Evolutionary conservation across 2,329 filamentous ascomycete species (phyloP).

Genomic region (Chaetoscypha palmicola): DNA sequence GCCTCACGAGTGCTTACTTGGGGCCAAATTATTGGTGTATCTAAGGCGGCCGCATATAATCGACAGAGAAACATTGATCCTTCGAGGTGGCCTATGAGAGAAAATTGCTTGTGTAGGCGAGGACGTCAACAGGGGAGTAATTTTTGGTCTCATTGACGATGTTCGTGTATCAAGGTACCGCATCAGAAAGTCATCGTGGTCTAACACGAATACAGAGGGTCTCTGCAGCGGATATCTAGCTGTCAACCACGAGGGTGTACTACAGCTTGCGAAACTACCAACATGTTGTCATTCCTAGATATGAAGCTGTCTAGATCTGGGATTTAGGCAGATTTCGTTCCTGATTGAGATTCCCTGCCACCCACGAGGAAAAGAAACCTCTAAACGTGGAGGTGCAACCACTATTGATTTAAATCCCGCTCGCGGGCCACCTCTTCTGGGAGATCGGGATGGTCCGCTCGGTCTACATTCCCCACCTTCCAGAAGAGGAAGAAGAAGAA

Average conservation of each 20-base stretch:
- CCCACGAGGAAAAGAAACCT: neutral
- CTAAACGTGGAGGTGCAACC: neutral
- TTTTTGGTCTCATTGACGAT: too few relatives aligned
- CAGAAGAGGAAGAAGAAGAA: neutral
- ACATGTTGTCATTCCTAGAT: too few relatives aligned
- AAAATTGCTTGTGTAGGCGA: too few relatives aligned
- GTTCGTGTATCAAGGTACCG: neutral
- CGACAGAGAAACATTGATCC: too few relatives aligned
- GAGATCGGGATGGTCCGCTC: neutral
- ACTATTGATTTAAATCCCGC: neutral
- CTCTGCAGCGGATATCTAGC: neutral
- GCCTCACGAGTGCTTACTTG: too few relatives aligned
- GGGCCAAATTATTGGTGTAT: too few relatives aligned
- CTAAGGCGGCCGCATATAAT: too few relatives aligned
- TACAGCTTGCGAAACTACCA: too few relatives aligned
- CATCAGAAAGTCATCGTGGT: neutral
- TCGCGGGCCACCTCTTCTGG: neutral
- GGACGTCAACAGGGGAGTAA: too few relatives aligned
- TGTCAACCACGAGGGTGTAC: neutral
- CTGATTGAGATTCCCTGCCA: neutral
- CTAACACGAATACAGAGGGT: neutral
- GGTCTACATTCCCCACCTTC: neutral
- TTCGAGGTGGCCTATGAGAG: too few relatives aligned
- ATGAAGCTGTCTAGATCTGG: too few relatives aligned
- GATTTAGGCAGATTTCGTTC: too few relatives aligned